Evolutionary conservation across 2,329 filamentous ascomycete genomes (phyloP), one percentile per base, ranked within the genome.

Genomic region (Penicillium sp.): DNA sequence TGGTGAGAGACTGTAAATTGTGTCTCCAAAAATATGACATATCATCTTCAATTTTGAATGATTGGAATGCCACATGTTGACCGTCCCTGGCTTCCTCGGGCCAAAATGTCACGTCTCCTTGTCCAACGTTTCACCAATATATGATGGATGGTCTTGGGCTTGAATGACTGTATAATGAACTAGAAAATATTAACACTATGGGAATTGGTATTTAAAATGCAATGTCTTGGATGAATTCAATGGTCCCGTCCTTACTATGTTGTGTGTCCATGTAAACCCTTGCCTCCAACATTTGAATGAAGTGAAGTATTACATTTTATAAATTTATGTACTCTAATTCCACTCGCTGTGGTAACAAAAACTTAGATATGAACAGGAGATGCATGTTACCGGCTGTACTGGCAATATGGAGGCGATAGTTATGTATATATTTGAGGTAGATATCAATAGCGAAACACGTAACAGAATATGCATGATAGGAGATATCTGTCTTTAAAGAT

Each of bases 1-100:
- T 39, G 72, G 72, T 31, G 68, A 72, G 67, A 64, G 54, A 46
- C 31, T 68, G 62, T 68, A 66, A 65, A 60, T 46, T 27, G 23
- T 38, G 31, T 55, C 35, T 25, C 10, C 31, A 35, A 41, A 48
- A 55, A 15, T 13, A 29, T 40, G 51, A 55, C 46, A 39, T 35
- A 35, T 52, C 35, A n/a, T 31, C 25, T 54, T 51, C 47, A 40
- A 51, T 45, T 47, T 38, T 29, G 38, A 44, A 41, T 46, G 34
- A 59, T 47, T 46, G 48, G 51, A 54, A 52, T 58, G 54, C 52
- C 52, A 61, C 44, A 61, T 60, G 60, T 57, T 64, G 61, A 61
- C 56, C 58, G 52, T 65, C 59, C 54, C 61, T 64, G 60, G 58
- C 59, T 54, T 62, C 34, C 48, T 39, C 27, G 21, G 42, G 34